A percentile compares a stretch with the other conserved stretches of the same genome.
phyloP scores from a whole-genome alignment of 805 yeast genomes.

The Candida awuae region DNA sequence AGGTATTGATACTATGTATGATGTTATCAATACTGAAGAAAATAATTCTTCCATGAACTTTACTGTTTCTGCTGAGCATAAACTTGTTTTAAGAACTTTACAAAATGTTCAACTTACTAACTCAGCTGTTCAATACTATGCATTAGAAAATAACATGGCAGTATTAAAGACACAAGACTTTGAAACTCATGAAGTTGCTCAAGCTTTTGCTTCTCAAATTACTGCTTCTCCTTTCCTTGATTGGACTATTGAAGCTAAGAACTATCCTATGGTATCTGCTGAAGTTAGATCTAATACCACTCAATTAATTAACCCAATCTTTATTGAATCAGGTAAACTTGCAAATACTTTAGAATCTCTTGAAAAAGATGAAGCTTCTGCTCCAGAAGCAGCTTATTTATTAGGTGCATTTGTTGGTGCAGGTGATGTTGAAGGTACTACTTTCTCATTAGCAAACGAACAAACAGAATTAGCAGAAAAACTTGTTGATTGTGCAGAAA shows the following conservation, averaged over 20 bases:
- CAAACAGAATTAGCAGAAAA: constrained; percentile 24
- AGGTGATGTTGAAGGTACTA: constrained; percentile 24
- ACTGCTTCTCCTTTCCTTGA: constrained; percentile 18
- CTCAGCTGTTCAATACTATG: constrained; percentile 14
- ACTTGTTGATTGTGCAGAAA: constrained; percentile 19
- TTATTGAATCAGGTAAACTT: constrained; percentile 5
- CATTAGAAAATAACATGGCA: not conserved
- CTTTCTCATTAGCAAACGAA: constrained; percentile 25
- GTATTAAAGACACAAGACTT: constrained; percentile 16
- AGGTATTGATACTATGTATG: constrained; percentile 37
- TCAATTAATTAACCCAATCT: constrained; percentile 23
- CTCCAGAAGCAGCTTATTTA: constrained; percentile 29
- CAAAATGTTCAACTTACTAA: constrained; percentile 13
- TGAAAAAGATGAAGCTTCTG: constrained; percentile 12
- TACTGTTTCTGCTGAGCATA: constrained; percentile 33
- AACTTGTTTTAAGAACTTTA: constrained; percentile 32
- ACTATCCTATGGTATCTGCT: constrained; percentile 15
- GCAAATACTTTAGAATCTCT: not conserved
- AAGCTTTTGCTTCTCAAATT: too few relatives aligned
- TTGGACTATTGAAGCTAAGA: constrained; percentile 36
- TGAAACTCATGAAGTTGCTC: constrained; percentile 17
- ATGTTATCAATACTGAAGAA: constrained; percentile 20
- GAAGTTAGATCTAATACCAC: constrained; percentile 1
- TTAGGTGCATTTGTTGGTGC: constrained; percentile 36
- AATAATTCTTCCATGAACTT: constrained; percentile 13